Percentiles rank a stretch among this genome's conserved stretches.
Conservation (phyloP, 2,329 filamentous ascomycete species). For the Exophiala dermatitidis region DNA sequence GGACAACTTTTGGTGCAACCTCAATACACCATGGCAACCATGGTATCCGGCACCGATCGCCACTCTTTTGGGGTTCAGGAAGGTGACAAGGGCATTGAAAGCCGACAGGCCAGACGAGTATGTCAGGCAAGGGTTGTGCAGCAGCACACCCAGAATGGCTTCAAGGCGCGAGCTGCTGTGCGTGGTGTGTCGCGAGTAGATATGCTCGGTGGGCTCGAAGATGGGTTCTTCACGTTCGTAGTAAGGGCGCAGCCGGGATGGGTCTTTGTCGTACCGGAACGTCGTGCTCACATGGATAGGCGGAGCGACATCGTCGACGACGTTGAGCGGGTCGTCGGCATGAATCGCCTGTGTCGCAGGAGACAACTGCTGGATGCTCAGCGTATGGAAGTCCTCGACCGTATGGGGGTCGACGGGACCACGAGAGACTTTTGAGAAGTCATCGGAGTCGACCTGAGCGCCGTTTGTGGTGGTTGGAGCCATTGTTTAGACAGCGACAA, state of each 20-base stretch:
- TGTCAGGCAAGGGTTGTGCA: constrained; percentile 62
- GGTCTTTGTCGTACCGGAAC: constrained; percentile 71
- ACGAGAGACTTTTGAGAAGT: constrained; percentile 1
- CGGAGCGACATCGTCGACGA: constrained; percentile 72
- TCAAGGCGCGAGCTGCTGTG: constrained; percentile 83
- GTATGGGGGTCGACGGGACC: constrained; percentile 2
- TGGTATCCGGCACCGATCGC: constrained; percentile 85
- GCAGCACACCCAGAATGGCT: constrained; percentile 65
- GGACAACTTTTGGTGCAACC: constrained; percentile 65
- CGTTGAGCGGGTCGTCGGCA: constrained; percentile 70
- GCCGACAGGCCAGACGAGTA: constrained; percentile 82
- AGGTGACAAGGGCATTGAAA: constrained; percentile 80
- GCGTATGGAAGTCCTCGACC: constrained; percentile 4
- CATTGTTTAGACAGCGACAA: too few relatives aligned
- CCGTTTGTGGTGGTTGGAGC: constrained; percentile 3
- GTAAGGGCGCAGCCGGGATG: constrained; percentile 53
- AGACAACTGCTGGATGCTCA: constrained; percentile 14
- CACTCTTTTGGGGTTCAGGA: constrained; percentile 72
- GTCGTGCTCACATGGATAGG: constrained; percentile 87
- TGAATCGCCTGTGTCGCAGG: constrained; percentile 70
- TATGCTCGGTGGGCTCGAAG: constrained; percentile 43
- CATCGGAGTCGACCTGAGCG: constrained; percentile 4
- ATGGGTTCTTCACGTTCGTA: constrained; percentile 40
- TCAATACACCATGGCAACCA: constrained; percentile 81
- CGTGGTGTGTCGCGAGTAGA: constrained; percentile 75